Base-by-base conservation (phyloP, 2,329 filamentous ascomycete species). In the Periconia sp. region DNA sequence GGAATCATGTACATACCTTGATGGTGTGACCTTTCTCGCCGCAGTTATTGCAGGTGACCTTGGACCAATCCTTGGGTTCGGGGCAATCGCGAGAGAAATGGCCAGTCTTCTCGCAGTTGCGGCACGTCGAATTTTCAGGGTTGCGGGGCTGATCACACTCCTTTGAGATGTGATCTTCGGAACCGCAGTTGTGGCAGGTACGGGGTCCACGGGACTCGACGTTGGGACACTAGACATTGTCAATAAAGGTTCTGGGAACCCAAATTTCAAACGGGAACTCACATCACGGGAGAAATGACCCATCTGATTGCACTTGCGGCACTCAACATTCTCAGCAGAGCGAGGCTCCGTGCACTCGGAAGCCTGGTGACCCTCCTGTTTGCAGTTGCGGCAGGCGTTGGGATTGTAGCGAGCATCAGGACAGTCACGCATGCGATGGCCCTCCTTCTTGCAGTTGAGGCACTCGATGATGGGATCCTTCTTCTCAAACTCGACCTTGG, bases 401-500 rank as follows among this genome's bases (percentile, higher is more conserved):
- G 79, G 85, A 75, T 88, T 83, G 30, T 84, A 74, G 47, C 88
- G 75, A 53, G 72, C 69, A 52, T 74, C 65, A 5, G 69, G 69
- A 54, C 88, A 91, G 60, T 91, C 87, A 48, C 88, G 85, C 48
- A 86, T 74, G 53, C 87, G 86, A 63, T 91, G 88, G 10, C 87
- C 87, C 23, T 78, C 73, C 40, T 81, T 78, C 3, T 80, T 75
- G 59, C 88, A 91, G 74, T 90, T 87, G 74, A 77, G 82, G 69
- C 88, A 91, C 45, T 77, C 78, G 46, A 89, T 80, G 18, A 76
- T 73, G 0, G 37, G 78, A 62, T 14, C 72, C 64, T 41, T 80
- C 74, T 2, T 58, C 43, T 71, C 67, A 20, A 66, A 73, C 64
- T 86, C 84, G 0, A 69, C 55, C 58, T 77, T 79, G 57, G 89